Evolutionary conservation across 495 filamentous ascomycete species (phyloP).

Genomic region (Penicillium paxilli): DNA sequence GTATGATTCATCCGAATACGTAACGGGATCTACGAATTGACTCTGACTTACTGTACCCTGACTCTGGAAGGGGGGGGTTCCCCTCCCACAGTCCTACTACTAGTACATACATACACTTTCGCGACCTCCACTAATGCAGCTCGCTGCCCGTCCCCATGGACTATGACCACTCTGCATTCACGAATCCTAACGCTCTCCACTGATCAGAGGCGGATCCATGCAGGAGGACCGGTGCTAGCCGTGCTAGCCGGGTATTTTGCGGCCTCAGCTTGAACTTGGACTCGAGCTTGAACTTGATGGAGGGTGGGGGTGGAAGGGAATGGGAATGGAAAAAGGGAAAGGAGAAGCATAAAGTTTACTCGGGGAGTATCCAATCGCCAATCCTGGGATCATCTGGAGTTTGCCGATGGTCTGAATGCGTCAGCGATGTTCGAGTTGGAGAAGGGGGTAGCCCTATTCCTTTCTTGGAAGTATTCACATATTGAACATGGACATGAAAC

Average conservation of each 20-base stretch:
- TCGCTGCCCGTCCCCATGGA: not conserved
- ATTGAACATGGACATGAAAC: no score
- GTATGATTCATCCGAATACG: constrained; percentile 2
- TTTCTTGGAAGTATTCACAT: no score
- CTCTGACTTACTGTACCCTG: no score
- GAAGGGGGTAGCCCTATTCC: no score
- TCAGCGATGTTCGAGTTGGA: constrained; percentile 14
- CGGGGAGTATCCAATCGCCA: constrained; percentile 20
- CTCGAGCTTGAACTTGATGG: constrained; percentile 13
- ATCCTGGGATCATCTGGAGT: constrained; percentile 2
- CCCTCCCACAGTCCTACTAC: no score
- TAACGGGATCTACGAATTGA: constrained; percentile 11
- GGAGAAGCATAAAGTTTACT: constrained; percentile 25
- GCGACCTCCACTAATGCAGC: constrained; percentile 6
- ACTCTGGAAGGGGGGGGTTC: no score
- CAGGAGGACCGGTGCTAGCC: constrained; percentile 1
- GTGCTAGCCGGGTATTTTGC: no score
- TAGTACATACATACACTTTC: no score
- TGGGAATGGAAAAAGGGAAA: no score
- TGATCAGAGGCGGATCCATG: constrained; percentile 12
- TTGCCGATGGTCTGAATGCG: not conserved
- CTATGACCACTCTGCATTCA: not conserved
- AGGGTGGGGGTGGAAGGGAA: no score
- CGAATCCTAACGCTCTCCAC: not conserved
- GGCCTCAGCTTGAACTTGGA: no score